A percentile compares a stretch with the other conserved stretches of the same genome.
These are phyloP conservation scores for Crithidia fasciculata DNA, from an alignment of 208 protist species.

Conservation along the genomic window DNA sequence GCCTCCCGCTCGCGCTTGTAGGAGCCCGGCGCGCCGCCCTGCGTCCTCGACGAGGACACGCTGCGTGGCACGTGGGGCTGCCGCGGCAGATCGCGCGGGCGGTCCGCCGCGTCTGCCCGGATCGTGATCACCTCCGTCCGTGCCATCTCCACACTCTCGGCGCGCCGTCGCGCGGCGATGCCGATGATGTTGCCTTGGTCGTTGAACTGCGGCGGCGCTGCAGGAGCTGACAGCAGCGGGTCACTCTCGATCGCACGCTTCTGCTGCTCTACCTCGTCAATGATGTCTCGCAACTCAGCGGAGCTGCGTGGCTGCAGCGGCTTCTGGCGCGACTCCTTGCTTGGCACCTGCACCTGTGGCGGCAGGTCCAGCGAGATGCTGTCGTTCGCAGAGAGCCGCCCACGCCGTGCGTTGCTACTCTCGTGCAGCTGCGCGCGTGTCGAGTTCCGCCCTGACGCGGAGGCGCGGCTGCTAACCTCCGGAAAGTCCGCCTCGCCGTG, in stretches of 20 bases:
- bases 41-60: constrained; percentile 35
- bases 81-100: constrained; percentile 56
- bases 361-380: constrained; percentile 72
- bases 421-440: constrained; percentile 3
- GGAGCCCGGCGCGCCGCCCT: constrained; percentile 2
- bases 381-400: constrained; percentile 31
- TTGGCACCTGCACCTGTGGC: constrained; percentile 57
- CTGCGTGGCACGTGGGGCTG: constrained; percentile 69
- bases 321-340: constrained; percentile 23
- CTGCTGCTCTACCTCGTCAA: constrained; percentile 31
- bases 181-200: constrained; percentile 68
- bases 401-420: constrained; percentile 23
- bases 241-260: constrained; percentile 16
- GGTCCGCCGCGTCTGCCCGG: constrained; percentile 61
- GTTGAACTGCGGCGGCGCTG: constrained; percentile 44
- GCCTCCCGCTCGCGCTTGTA: constrained; percentile 22
- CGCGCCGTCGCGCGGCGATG: constrained; percentile 73
- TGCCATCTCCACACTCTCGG: constrained; percentile 56
- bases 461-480: constrained; percentile 28
- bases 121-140: constrained; percentile 66
- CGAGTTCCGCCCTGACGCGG: constrained; percentile 11
- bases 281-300: constrained; percentile 53
- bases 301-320: constrained; percentile 53
- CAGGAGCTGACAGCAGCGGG: constrained; percentile 24
- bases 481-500: constrained; percentile 78